Percentiles rank a stretch among this genome's conserved stretches.
Conservation (phyloP, 192 early-diverging fungal genomes). For the Ambispora gerdemannii region DNA sequence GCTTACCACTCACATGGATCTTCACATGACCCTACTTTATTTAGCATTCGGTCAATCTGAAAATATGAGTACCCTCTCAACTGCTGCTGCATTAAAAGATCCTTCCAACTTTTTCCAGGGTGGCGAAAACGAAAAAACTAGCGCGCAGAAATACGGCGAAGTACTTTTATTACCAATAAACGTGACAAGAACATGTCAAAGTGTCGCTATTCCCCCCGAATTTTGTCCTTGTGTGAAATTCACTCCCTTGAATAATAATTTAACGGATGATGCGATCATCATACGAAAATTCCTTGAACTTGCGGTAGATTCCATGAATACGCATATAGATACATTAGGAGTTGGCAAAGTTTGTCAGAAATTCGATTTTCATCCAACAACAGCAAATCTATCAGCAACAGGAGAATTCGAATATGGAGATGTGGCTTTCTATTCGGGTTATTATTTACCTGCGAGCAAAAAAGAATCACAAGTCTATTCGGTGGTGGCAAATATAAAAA, state of each 20-base stretch:
- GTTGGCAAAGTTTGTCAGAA: slow-evolving; percentile 32
- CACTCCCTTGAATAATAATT: slow-evolving; percentile 28
- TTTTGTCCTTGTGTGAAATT: slow-evolving; percentile 41
- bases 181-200: slow-evolving; percentile 26
- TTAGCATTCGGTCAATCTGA: slow-evolving; percentile 36
- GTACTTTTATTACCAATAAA: slow-evolving; percentile 32
- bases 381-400: neutral
- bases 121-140: slow-evolving; percentile 34
- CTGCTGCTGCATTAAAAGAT: slow-evolving; percentile 13
- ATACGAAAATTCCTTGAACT: slow-evolving; percentile 25
- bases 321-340: slow-evolving; percentile 10
- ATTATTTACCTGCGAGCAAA: neutral
- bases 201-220: slow-evolving; percentile 31
- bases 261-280: slow-evolving; percentile 29
- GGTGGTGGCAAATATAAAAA: neutral
- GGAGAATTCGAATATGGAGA: neutral
- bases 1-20: slow-evolving; percentile 35
- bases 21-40: slow-evolving; percentile 38
- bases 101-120: slow-evolving; percentile 33
- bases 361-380: neutral
- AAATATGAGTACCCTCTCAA: neutral
- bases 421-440: neutral
- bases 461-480: neutral
- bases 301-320: slow-evolving; percentile 33
- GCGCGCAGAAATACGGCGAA: slow-evolving; percentile 34